A percentile compares a stretch with the other conserved stretches of the same genome.
Evolutionary conservation across 768 basidiomycete genomes (phyloP).

Genomic region (Rhodotorula kratochvilovae): DNA sequence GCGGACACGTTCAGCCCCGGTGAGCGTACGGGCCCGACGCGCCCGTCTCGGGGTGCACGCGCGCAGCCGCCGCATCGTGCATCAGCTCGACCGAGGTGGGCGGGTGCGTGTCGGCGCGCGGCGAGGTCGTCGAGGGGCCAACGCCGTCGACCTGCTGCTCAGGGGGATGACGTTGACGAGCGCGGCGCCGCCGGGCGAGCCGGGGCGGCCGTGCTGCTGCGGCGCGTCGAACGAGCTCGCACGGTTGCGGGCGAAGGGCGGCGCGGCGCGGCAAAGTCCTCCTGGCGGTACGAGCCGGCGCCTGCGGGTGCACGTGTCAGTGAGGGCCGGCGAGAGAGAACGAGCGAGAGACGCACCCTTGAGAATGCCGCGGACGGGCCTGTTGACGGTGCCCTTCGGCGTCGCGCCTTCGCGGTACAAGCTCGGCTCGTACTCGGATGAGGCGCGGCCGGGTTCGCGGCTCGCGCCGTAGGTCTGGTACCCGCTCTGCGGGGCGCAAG

Average conservation of each 20-base stretch:
- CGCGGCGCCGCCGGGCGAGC: constrained; percentile 54
- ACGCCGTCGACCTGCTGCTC: constrained; percentile 39
- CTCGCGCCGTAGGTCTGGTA: constrained; percentile 24
- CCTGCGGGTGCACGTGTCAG: constrained; percentile 50
- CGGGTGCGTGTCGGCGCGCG: constrained; percentile 25
- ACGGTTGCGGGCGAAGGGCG: constrained; percentile 49
- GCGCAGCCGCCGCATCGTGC: constrained; percentile 26
- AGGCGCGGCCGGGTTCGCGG: not conserved
- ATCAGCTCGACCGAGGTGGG: constrained; percentile 28
- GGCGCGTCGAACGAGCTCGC: constrained; percentile 43
- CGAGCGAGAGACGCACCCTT: constrained; percentile 63
- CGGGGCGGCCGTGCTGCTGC: constrained; percentile 29
- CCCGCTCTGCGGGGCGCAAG: constrained; percentile 19
- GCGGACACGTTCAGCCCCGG: constrained; percentile 81
- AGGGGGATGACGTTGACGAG: constrained; percentile 41
- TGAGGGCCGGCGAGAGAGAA: constrained; percentile 5
- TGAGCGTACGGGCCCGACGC: constrained; percentile 50
- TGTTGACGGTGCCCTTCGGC: constrained; percentile 50
- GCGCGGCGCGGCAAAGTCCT: constrained; percentile 72
- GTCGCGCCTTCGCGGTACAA: constrained; percentile 25
- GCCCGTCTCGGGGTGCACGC: constrained; percentile 31
- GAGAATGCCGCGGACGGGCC: constrained; percentile 68
- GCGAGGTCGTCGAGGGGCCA: constrained; percentile 16
- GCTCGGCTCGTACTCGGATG: constrained; percentile 54
- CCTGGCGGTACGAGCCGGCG: constrained; percentile 66